Evolutionary conservation across 345 rosid genomes (phyloP).

Genomic region (Citrus cavaleriei): DNA sequence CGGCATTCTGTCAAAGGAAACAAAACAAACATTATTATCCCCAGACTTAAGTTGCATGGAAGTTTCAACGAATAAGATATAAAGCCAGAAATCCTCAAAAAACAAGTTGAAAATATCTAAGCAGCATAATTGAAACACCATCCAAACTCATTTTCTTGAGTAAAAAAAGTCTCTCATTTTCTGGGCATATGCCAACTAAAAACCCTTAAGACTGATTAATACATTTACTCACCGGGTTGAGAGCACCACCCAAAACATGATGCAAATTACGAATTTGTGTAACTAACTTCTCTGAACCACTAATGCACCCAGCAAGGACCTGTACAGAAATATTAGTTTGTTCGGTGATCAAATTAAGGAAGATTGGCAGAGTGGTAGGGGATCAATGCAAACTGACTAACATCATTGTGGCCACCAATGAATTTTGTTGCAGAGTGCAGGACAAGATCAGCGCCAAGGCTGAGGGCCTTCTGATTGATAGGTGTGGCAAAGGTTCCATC

Average conservation of each 20-base stretch:
- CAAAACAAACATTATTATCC: not conserved
- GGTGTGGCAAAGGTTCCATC: slow-evolving; percentile 99
- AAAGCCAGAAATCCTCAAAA: not conserved
- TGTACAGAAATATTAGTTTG: slow-evolving; percentile 25
- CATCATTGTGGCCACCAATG: slow-evolving; percentile 97
- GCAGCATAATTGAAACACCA: not conserved
- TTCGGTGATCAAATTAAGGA: slow-evolving; percentile 4
- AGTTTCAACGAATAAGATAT: not conserved
- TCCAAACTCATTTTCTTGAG: not conserved
- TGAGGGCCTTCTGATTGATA: slow-evolving; percentile 90
- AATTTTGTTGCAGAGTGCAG: slow-evolving; percentile 91
- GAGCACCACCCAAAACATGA: slow-evolving; percentile 88
- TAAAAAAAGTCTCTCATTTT: no score
- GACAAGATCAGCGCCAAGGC: slow-evolving; percentile 94
- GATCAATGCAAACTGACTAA: slow-evolving; percentile 32
- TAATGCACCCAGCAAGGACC: slow-evolving; percentile 95
- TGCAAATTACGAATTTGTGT: slow-evolving; percentile 83
- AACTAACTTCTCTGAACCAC: slow-evolving; percentile 71
- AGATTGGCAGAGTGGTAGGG: not conserved
- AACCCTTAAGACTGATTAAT: not conserved
- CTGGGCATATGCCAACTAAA: slow-evolving; percentile 2
- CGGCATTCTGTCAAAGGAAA: slow-evolving; percentile 61
- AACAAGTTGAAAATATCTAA: not conserved
- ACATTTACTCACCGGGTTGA: slow-evolving; percentile 70
- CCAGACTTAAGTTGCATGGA: not conserved